Conservation (phyloP, 176 grass and related monocot species). For the bread wheat (Triticum aestivum) region IWGSC_CS_RefSeq_v2.1 NC_057798.1:222560183-222560682, state of each 20-base stretch:
- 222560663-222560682: constrained; percentile 91
- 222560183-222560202: constrained; percentile 80
- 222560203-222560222: constrained; percentile 54
- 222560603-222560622: constrained; percentile 78
- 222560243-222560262: constrained; percentile 91
- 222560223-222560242: constrained; percentile 77
- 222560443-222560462: constrained; percentile 41
- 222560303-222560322: constrained; percentile 4
- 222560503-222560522: constrained; percentile 71
- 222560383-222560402: constrained; percentile 48
- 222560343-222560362: constrained; percentile 27
- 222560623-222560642: constrained; percentile 73
- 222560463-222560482: constrained; percentile 41
- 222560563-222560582: constrained; percentile 70
- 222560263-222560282: constrained; percentile 81
- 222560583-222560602: constrained; percentile 62
- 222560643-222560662: constrained; percentile 87
- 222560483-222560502: constrained; percentile 58
- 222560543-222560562: constrained; percentile 83
- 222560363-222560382: background rate
- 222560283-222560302: constrained; percentile 47
- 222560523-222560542: constrained; percentile 73
- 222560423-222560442: constrained; percentile 45
- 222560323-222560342: background rate
- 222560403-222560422: constrained; percentile 28